Evolutionary conservation across 176 grass and related monocot genomes (phyloP), one percentile per base, ranked within the genome.

Genomic region (Oryza brachyantha): DNA sequence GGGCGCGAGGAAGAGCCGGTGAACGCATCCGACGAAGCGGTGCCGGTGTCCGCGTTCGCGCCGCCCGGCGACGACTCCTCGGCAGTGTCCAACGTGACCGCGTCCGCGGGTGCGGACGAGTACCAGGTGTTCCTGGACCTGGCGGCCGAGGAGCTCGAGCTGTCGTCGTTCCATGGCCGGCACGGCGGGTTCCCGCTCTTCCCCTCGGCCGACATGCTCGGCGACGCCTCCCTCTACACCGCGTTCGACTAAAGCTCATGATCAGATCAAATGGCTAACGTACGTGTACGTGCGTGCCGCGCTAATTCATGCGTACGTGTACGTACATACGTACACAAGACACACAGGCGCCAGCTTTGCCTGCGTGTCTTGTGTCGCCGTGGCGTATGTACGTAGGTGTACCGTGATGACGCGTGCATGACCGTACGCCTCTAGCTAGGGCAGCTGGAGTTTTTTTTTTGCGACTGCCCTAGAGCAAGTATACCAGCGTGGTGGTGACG

Each of bases 41-140:
- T 9, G 27, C 32, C 17, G 36, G 31, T 45, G 13, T 45, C 42
- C 13, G 42, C 35, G 62, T 43, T 26, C 39, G 29, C 5, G 70
- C 26, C 26, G 3, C 38, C 62, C 3, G 26, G 78, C 17, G 89
- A 88, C 8, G 87, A 94, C 34, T 97, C 87, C 10, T 90, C 92
- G 22, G 89, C 91, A 0, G 91, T 79, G 26, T 91, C 89, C 13
- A 84, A 84, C 57, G 86, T 65, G 61, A 77, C 63, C 4, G 42
- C 46, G 38, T 37, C 75, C 0, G 64, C 79, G n/a, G 45, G 46
- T n/a, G 71, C 74, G 29, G 95, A 97, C 29, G 95, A 92, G 70
- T 94, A 90, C 83, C 84, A 79, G 68, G 77, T 73, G 43, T 97
- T 88, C 80, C 80, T 97, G 21, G 90, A 97, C 29, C 58, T 92